Evolutionary conservation across 2,329 filamentous ascomycete species (phyloP), one percentile per base, ranked within the genome.

Genomic region (Botrytis tulipae): DNA sequence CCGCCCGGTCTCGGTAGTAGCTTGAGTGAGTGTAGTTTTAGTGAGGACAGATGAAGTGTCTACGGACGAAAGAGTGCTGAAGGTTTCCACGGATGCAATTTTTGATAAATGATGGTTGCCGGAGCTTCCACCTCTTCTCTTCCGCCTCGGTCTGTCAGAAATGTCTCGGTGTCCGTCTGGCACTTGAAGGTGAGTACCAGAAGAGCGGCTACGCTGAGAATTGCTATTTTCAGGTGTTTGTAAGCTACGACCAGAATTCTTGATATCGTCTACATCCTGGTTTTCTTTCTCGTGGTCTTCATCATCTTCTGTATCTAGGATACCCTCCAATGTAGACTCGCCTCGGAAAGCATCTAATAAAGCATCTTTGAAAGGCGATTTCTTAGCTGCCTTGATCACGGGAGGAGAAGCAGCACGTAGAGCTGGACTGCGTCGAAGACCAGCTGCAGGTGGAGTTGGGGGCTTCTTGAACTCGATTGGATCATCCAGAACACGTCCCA

Each of bases 261-360:
- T 70, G 44, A 62, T 59, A 12, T 74, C 66, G 25, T 77, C 76
- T 32, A 73, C 62, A 37, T 66, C 35, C 63, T 62, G 62, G n/a
- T 76, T 77, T 14, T 79, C 76, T 46, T 71, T 73, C 60, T 79
- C 78, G 65, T 75, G 74, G 18, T 76, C 44, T 9, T 59, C 61
- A 57, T 72, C 60, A 46, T 73, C 71, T 62, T 61, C 37, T 25
- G 51, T 29, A 6, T 77, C 76, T 65, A 74, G 77, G 16, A 77
- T 75, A 37, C 67, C 70, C 42, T 74, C 71, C 44, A 78, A 75
- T 12, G 81, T 84, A 2, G 89, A 91, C 79, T 91, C 88, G 44
- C 89, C 89, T 57, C 86, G 86, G 77, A 91, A 91, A 5, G 89
- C 89, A 74, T 89, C 88, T 71, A 87, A 87, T 14, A 91, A 81